phyloP scores from a whole-genome alignment of 345 rosid genomes.

The Psidium friedrichsthalianum region DNA sequence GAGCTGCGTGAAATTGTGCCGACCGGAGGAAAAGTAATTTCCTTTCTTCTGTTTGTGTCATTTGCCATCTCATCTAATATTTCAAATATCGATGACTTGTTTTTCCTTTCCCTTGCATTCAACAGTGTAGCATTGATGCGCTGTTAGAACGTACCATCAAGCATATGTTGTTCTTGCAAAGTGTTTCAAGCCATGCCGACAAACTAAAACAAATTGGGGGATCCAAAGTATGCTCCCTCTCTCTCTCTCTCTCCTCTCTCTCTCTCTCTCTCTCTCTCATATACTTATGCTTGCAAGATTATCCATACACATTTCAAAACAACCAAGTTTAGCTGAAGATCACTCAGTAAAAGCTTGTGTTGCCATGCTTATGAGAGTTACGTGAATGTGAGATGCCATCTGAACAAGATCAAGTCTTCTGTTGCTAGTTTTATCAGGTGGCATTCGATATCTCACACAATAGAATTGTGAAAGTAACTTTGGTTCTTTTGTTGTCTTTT shows the following conservation, averaged over 20 bases:
- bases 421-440: neutral
- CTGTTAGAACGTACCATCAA: slow-evolving; percentile 87
- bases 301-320: neutral
- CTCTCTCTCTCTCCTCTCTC: neutral
- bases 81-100: neutral
- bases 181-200: slow-evolving; percentile 87
- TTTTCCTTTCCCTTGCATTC: slow-evolving; percentile 6
- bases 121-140: slow-evolving; percentile 98
- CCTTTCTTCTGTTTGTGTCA: neutral
- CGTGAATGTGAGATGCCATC: neutral
- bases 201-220: slow-evolving; percentile 70
- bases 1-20: slow-evolving; percentile 97
- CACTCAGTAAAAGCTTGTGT: neutral
- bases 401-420: neutral
- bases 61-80: neutral
- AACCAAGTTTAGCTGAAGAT: neutral
- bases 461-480: neutral
- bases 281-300: neutral
- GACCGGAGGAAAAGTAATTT: slow-evolving; percentile 75
- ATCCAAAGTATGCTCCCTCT: slow-evolving; percentile 46
- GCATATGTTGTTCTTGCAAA: slow-evolving; percentile 98
- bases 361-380: neutral
- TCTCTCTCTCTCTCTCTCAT: neutral
- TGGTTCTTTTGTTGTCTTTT: slow-evolving; percentile 6
- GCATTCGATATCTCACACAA: neutral